A percentile compares a stretch with the other conserved stretches of the same genome.
These are phyloP conservation scores for Cystofilobasidium bisporidii DNA, from an alignment of 768 basidiomycete genomes.

Conservation along the genomic window DNA sequence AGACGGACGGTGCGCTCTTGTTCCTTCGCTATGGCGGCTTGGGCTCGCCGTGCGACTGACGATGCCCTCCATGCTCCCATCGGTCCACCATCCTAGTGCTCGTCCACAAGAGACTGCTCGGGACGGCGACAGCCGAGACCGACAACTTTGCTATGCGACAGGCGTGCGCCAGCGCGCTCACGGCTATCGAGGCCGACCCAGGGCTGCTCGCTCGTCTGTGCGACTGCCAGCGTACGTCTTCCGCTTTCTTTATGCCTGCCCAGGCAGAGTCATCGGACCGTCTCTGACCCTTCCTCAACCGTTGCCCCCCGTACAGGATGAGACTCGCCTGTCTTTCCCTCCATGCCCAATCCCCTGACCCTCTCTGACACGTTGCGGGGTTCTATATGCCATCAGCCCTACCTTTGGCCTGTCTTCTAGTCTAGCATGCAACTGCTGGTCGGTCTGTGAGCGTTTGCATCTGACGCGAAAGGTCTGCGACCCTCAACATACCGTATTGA, in stretches of 20 bases:
- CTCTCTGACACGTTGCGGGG: too few species aligned
- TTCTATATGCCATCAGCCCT: too few species aligned
- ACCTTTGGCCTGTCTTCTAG: too few species aligned
- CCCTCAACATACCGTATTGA: too few species aligned
- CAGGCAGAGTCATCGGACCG: too few species aligned
- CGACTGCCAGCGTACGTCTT: background rate
- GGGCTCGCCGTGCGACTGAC: background rate
- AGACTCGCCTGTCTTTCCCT: too few species aligned
- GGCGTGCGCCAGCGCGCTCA: slow-evolving; percentile 8
- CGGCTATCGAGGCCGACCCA: slow-evolving; percentile 5
- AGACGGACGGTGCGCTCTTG: background rate
- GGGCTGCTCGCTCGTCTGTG: slow-evolving; percentile 13
- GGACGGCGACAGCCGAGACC: background rate
- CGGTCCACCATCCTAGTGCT: background rate
- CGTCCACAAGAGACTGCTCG: slow-evolving; percentile 1
- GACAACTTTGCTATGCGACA: background rate
- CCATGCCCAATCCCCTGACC: too few species aligned
- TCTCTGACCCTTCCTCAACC: too few species aligned
- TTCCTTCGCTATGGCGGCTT: background rate
- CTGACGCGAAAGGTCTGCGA: too few species aligned
- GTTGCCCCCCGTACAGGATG: too few species aligned
- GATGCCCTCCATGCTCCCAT: background rate
- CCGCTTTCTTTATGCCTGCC: background rate
- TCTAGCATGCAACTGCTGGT: too few species aligned
- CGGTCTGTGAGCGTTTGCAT: too few species aligned